These are phyloP conservation scores for Epicoccum nigrum DNA, from an alignment of 2,329 filamentous ascomycete species.

Conservation along the genomic window DNA sequence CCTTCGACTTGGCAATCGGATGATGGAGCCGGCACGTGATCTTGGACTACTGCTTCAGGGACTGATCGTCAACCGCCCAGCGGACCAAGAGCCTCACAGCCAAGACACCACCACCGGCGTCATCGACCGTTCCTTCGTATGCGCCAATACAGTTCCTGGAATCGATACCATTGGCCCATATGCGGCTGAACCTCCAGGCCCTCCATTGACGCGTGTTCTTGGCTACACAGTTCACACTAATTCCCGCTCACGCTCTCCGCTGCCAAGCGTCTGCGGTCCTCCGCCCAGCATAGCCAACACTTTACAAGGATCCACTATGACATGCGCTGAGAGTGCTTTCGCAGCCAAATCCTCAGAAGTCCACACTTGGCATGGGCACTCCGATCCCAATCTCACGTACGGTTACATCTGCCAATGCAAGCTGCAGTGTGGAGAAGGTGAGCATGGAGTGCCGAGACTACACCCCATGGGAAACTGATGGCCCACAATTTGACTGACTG, in stretches of 20 bases:
- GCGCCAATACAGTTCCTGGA: not conserved
- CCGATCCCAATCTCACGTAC: constrained; percentile 21
- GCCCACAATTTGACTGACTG: not conserved
- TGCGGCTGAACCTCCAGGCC: constrained; percentile 1
- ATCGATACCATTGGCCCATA: constrained; percentile 2
- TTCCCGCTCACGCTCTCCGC: constrained; percentile 19
- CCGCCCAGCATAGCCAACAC: constrained; percentile 29
- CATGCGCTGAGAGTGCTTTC: constrained; percentile 27
- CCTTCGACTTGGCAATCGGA: constrained; percentile 12
- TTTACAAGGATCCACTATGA: constrained; percentile 34
- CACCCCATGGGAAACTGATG: constrained; percentile 7
- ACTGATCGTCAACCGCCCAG: constrained; percentile 14
- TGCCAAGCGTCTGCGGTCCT: constrained; percentile 25
- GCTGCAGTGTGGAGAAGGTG: constrained; percentile 19
- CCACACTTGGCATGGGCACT: constrained; percentile 21
- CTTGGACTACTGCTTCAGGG: constrained; percentile 6
- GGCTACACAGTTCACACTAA: constrained; percentile 9
- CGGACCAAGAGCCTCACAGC: constrained; percentile 17
- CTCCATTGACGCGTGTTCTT: constrained; percentile 17
- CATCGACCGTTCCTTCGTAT: constrained; percentile 9
- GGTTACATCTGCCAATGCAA: constrained; percentile 36
- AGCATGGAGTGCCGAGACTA: constrained; percentile 17
- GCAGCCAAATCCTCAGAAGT: constrained; percentile 6
- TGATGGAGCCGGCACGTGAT: constrained; percentile 11
- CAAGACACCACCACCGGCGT: constrained; percentile 14